phyloP scores from a whole-genome alignment of 2,329 filamentous ascomycete genomes.

The Sphaerostilbella broomeana region DNA sequence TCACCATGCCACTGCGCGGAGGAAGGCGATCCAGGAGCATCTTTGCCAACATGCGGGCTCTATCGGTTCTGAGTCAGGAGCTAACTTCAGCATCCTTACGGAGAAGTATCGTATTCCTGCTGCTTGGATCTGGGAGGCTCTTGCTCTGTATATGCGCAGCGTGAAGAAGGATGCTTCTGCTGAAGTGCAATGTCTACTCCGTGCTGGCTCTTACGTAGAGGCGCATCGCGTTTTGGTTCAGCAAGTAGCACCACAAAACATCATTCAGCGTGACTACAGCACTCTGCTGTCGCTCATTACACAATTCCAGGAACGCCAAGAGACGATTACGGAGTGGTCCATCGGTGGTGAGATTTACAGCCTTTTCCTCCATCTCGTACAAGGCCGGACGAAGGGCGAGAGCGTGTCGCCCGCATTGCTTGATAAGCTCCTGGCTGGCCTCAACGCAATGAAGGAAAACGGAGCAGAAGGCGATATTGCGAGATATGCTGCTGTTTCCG shows the following conservation, averaged over 20 bases:
- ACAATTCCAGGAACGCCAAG: conserved; percentile 60
- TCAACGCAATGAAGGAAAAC: conserved; percentile 48
- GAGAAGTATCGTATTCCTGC: conserved; percentile 63
- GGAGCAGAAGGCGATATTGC: conserved; percentile 45
- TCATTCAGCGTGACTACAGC: conserved; percentile 76
- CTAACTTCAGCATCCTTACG: conserved; percentile 53
- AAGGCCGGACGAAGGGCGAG: conserved; percentile 36
- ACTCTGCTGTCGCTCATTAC: conserved; percentile 61
- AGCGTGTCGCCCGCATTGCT: conserved; percentile 39
- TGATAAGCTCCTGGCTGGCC: conserved; percentile 49
- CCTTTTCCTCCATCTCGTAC: conserved; percentile 50
- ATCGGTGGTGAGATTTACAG: conserved; percentile 74
- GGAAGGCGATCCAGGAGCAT: conserved; percentile 63
- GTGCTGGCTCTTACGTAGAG: conserved; percentile 67
- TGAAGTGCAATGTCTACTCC: conserved; percentile 75
- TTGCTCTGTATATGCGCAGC: conserved; percentile 74
- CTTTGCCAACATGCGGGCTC: conserved; percentile 64
- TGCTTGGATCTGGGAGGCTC: conserved; percentile 80
- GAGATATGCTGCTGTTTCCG: conserved; percentile 62
- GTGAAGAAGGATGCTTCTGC: conserved; percentile 59
- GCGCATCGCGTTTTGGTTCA: conserved; percentile 78
- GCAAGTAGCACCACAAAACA: conserved; percentile 71
- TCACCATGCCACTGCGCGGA: conserved; percentile 54
- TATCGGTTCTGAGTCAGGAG: conserved; percentile 53
- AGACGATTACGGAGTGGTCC: conserved; percentile 65